Percentiles rank a stretch among this genome's conserved stretches.
Evolutionary conservation across 164 flowering plant species (phyloP).

Genomic region (Magnolia officinalis): DNA sequence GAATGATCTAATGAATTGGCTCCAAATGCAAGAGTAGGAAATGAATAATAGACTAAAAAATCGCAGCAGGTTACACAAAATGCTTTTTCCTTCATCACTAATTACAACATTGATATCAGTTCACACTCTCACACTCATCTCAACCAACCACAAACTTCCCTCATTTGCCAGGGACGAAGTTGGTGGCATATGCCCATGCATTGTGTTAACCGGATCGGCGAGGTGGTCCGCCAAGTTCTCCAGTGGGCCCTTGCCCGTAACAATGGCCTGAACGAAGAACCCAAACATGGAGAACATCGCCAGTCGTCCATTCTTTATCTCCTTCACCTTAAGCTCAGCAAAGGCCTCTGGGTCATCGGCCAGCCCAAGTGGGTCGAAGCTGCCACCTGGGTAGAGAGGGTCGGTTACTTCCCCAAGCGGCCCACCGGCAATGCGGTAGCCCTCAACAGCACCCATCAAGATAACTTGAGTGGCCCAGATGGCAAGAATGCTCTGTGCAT

Average conservation of each 20-base stretch:
- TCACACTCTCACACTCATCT: no score
- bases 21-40: no score
- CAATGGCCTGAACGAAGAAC: slow-evolving; percentile 42
- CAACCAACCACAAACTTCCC: background rate
- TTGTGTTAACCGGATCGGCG: slow-evolving; percentile 44
- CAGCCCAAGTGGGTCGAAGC: slow-evolving; percentile 38
- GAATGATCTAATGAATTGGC: no score
- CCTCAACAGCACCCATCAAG: slow-evolving; percentile 39
- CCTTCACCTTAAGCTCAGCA: slow-evolving; percentile 29
- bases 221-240: slow-evolving; percentile 46
- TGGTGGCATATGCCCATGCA: slow-evolving; percentile 38
- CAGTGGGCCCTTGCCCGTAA: slow-evolving; percentile 41
- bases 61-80: no score
- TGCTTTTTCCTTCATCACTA: no score
- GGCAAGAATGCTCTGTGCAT: slow-evolving; percentile 46
- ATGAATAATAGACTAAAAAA: no score
- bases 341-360: slow-evolving; percentile 43
- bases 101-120: no score
- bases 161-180: slow-evolving; percentile 23
- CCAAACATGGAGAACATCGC: slow-evolving; percentile 46
- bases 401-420: slow-evolving; percentile 36
- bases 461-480: slow-evolving; percentile 36
- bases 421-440: slow-evolving; percentile 42
- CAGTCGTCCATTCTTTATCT: slow-evolving; percentile 37
- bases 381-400: slow-evolving; percentile 38